Base-by-base conservation (phyloP, 2,329 filamentous ascomycete genomes). In the Penicillium hordei region DNA sequence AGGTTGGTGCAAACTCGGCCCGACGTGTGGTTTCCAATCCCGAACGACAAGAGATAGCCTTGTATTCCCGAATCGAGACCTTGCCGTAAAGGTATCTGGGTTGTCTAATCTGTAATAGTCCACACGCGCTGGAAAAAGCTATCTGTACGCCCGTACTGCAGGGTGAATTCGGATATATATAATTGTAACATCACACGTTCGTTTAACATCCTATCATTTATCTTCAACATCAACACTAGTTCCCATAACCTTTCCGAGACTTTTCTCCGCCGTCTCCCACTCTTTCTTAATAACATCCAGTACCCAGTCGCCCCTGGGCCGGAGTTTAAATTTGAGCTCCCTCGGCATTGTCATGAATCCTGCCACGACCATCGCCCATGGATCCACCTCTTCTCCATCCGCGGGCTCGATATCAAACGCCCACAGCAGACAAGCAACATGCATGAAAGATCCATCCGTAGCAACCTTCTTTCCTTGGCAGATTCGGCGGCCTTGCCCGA, bases 341-440 rank as follows among this genome's bases (percentile, higher is more conserved):
- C 15, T 45, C 2, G 66, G 67, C 57, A 62, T 64, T 4, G 65
- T 65, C 66, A 68, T 65, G 39, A 66, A 69, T 1, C 66, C 67
- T 42, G 54, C 61, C 12, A 68, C 67, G 1, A 53, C 54, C 66
- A 68, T 67, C 4, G 50, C 60, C 61, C 59, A 64, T 2, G 60
- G 64, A 60, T 65, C 67, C n/a, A 66, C 52, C 25, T 43, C 59
- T 23, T 54, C 57, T 9, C 59, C 65, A 3, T 62, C 51, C 25
- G 44, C 33, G 0, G 40, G 29, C 52, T 63, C 54, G 4, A 68
- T 48, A 46, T 69, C 66, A 45, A 66, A 67, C 6, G 64, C 66
- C 66, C 63, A 68, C 4, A 69, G 51, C 38, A 69, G 40, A 40
- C 34, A 55, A 27, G 65, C 64, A 43, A 68, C 45, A 42, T 67